These are phyloP conservation scores for Moricandia arvensis DNA, from an alignment of 345 rosid species.

Conservation along the genomic window DNA sequence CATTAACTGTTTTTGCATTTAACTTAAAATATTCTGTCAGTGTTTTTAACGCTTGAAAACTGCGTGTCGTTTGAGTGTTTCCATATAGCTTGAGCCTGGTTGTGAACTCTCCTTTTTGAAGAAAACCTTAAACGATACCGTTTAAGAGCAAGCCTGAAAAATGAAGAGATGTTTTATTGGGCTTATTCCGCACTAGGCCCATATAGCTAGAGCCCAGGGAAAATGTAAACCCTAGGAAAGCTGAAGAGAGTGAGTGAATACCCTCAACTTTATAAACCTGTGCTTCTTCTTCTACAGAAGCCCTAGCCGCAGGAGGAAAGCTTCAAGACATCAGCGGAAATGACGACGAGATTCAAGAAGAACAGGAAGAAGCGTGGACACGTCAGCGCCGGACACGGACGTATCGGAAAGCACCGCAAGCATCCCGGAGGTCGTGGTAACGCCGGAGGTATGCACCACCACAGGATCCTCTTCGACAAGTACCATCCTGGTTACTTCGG, in stretches of 20 bases:
- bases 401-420: slow-evolving; percentile 81
- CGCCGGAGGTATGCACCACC: slow-evolving; percentile 94
- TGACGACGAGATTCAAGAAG: slow-evolving; percentile 61
- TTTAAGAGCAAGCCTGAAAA: background rate
- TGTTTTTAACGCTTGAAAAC: background rate
- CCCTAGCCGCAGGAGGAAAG: slow-evolving; percentile 28
- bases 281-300: background rate
- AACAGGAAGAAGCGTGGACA: slow-evolving; percentile 91
- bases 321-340: slow-evolving; percentile 10
- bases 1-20: background rate
- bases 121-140: background rate
- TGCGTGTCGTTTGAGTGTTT: too few species aligned
- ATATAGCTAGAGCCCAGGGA: background rate
- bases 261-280: background rate
- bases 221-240: slow-evolving; percentile 30
- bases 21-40: background rate
- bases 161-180: background rate
- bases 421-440: slow-evolving; percentile 91
- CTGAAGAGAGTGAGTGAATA: background rate
- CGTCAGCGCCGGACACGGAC: slow-evolving; percentile 85
- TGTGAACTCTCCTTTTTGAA: background rate
- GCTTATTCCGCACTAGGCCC: background rate
- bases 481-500: slow-evolving; percentile 89
- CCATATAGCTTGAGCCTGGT: too few species aligned
- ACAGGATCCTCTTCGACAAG: slow-evolving; percentile 88